These are phyloP conservation scores for Fusarium solani-melongenae DNA, from an alignment of 2,329 filamentous ascomycete genomes.

Conservation along the genomic window DNA sequence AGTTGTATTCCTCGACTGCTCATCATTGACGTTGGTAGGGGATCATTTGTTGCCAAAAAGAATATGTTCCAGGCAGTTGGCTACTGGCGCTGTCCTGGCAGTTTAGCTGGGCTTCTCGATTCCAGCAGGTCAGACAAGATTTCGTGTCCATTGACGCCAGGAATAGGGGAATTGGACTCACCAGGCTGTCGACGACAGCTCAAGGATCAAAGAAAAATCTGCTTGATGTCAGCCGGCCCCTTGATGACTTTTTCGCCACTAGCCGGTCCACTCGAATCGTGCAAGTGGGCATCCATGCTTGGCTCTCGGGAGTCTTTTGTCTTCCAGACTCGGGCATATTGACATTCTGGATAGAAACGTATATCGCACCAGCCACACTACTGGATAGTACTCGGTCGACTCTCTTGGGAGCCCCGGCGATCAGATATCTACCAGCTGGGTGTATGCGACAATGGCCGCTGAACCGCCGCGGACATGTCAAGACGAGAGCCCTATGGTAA, in stretches of 20 bases:
- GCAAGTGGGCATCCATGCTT: background rate
- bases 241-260: constrained; percentile 10
- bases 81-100: background rate
- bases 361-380: background rate
- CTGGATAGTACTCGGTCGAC: background rate
- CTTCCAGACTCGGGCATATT: background rate
- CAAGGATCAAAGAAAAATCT: constrained; percentile 8
- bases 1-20: background rate
- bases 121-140: background rate
- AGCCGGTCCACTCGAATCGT: constrained; percentile 9
- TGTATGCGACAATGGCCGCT: background rate
- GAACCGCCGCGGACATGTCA: background rate
- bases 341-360: background rate
- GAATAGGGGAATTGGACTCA: constrained; percentile 3
- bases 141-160: background rate
- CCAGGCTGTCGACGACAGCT: background rate
- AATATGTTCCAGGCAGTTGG: background rate
- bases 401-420: background rate
- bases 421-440: background rate
- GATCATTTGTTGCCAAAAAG: background rate
- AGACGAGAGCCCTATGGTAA: background rate
- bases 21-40: background rate
- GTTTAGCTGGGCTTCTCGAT: background rate
- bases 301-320: background rate
- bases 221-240: background rate